Evolutionary conservation across 2,329 filamentous ascomycete species (phyloP).

Genomic region (Fusarium sp.): DNA sequence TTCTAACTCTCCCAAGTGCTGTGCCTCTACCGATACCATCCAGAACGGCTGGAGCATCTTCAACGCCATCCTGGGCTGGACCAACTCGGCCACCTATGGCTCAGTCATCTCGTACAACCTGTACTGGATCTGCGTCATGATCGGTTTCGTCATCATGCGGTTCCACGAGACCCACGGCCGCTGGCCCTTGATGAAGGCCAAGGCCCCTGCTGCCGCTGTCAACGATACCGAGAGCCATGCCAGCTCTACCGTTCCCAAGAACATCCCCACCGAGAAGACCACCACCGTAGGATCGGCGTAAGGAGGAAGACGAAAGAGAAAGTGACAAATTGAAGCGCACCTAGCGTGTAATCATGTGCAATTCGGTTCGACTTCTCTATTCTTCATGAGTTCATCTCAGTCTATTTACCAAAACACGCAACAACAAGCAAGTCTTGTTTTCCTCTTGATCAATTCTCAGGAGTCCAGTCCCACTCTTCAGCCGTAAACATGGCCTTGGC

Average conservation of each 20-base stretch:
- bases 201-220: constrained; percentile 36
- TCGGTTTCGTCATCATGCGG: constrained; percentile 74
- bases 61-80: constrained; percentile 88
- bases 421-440: constrained; percentile 27
- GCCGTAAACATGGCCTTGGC: constrained; percentile 68
- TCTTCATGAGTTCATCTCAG: constrained; percentile 33
- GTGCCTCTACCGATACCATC: constrained; percentile 76
- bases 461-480: constrained; percentile 70
- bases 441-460: constrained; percentile 52
- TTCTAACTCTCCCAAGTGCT: constrained; percentile 68
- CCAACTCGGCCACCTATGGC: constrained; percentile 88
- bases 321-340: not conserved
- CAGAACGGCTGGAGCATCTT: constrained; percentile 89
- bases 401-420: constrained; percentile 31
- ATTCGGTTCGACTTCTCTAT: constrained; percentile 22
- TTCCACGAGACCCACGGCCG: constrained; percentile 72
- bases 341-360: constrained; percentile 7
- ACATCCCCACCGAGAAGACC: constrained; percentile 44
- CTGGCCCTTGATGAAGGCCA: constrained; percentile 59
- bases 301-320: not conserved
- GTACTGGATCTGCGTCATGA: constrained; percentile 85
- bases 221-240: constrained; percentile 46
- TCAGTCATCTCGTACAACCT: constrained; percentile 89
- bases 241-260: constrained; percentile 40
- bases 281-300: constrained; percentile 31